Evolutionary conservation across 148 eudicot species (phyloP), one percentile per base, ranked within the genome.

Genomic region (Fagopyrum esculentum): DNA sequence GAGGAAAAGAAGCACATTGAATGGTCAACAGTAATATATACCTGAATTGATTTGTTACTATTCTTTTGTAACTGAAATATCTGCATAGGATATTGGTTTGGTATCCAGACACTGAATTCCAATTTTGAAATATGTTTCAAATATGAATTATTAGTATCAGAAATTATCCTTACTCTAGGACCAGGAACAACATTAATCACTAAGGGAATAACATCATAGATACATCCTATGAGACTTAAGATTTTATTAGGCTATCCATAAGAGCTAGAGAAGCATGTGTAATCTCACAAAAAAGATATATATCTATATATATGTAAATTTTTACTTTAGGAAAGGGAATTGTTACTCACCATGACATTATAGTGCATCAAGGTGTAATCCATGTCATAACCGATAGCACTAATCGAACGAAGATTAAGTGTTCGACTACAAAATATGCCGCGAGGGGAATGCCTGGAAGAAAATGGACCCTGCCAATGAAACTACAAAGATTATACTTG

Each of bases 351-450:
- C 95, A 79, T 87, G 82, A 94, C 97, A 85, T 91, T 94, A 79
- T 94, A 94, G 78, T 94, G 98, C 78, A 94, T 89, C 88, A 94
- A 87, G 40, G 98, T 94, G 79, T 94, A 94, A 83, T 94, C 98
- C 98, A 94, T 94, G 81, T 94, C 98, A 83, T 94, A 94, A 77
- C 98, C 98, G 84, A 94, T 94, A 46, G 88, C 91, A 87, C 95
- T 94, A 43, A 94, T 94, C 69, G 98, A 94, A 72, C 97, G 86
- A 55, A 94, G 87, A 86, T 94, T 94, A 72, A 94, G 81, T 10
- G 98, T 94, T 45, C 98, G 97, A 75, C 85, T 91, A 82, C 98
- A 94, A 82, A 94, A 91, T 74, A 94, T 91, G 80, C 97, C 98
- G 78, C 97, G 95, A 26, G 95, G 87, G 74, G 97, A 93, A 75